Evolutionary conservation across 768 basidiomycete species (phyloP).

Genomic region (Agaricus blazei): DNA sequence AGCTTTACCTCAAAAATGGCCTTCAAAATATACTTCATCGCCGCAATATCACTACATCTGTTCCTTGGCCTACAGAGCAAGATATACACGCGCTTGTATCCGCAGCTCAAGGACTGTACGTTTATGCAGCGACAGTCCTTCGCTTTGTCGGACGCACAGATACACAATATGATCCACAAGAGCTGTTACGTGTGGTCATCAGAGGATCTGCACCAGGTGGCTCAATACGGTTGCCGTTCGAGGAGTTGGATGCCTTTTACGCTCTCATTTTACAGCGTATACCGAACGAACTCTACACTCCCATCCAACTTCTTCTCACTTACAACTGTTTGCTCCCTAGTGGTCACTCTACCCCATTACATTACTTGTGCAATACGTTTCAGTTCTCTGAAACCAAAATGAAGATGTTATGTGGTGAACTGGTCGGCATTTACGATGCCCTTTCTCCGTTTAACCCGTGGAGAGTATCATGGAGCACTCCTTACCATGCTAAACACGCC

Average conservation of each 20-base stretch:
- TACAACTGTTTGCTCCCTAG: too few species aligned
- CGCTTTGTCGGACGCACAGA: conserved; percentile 7
- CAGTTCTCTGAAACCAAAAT: not conserved
- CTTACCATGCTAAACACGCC: not conserved
- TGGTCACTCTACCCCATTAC: too few species aligned
- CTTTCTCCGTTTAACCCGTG: not conserved
- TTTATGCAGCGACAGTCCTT: too few species aligned
- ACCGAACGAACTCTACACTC: too few species aligned
- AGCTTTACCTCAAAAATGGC: too few species aligned
- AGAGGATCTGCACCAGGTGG: conserved; percentile 7
- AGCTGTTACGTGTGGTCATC: conserved; percentile 11
- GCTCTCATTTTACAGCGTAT: conserved; percentile 2
- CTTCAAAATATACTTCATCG: too few species aligned
- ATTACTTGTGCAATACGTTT: not conserved
- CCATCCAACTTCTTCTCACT: not conserved
- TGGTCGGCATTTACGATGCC: not conserved
- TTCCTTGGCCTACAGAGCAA: too few species aligned
- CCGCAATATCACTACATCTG: too few species aligned
- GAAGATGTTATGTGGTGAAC: not conserved
- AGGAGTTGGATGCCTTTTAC: conserved; percentile 14
- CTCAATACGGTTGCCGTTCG: not conserved
- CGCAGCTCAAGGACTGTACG: too few species aligned
- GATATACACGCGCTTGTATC: too few species aligned
- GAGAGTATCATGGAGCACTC: not conserved
- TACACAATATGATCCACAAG: not conserved